These are phyloP conservation scores for Penicillium tannophilum DNA, from an alignment of 495 filamentous ascomycete genomes.

Conservation along the genomic window DNA sequence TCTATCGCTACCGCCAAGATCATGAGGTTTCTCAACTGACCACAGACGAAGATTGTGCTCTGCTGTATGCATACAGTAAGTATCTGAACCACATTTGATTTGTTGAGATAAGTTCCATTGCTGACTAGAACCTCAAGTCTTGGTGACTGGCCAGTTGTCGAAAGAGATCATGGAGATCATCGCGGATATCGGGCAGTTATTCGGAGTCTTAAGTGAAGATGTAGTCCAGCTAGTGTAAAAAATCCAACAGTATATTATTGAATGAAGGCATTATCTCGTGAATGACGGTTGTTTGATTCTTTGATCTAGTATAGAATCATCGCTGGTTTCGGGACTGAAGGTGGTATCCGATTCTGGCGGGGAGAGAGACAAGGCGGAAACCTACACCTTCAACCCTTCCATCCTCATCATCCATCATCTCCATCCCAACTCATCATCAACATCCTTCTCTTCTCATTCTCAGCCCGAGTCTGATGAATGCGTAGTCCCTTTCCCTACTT, in stretches of 20 bases:
- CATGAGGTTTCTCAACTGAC: conserved; percentile 54
- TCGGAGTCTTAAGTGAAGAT: conserved; percentile 77
- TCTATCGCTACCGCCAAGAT: conserved; percentile 79
- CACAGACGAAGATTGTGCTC: conserved; percentile 68
- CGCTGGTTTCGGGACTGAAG: conserved; percentile 18
- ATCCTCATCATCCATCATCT: conserved; percentile 24
- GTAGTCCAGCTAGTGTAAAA: conserved; percentile 56
- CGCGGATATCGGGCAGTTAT: conserved; percentile 56
- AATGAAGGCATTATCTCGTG: not conserved
- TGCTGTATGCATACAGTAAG: conserved; percentile 74
- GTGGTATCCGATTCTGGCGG: conserved; percentile 35
- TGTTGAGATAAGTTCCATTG: not conserved
- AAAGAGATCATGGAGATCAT: conserved; percentile 52
- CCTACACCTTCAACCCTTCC: conserved; percentile 28
- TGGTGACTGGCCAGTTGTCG: conserved; percentile 56
- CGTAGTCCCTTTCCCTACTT: conserved; percentile 34
- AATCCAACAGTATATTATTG: not conserved
- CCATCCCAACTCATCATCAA: conserved; percentile 9
- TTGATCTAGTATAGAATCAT: not conserved
- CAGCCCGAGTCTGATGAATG: conserved; percentile 42
- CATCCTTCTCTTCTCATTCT: conserved; percentile 7
- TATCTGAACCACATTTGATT: not conserved
- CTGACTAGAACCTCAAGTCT: conserved; percentile 31
- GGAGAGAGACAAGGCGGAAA: conserved; percentile 31
- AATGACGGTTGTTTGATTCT: not conserved